These are phyloP conservation scores for Mycosarcoma maydis DNA, from an alignment of 1,284 basidiomycete genomes.

Conservation along the genomic window DNA sequence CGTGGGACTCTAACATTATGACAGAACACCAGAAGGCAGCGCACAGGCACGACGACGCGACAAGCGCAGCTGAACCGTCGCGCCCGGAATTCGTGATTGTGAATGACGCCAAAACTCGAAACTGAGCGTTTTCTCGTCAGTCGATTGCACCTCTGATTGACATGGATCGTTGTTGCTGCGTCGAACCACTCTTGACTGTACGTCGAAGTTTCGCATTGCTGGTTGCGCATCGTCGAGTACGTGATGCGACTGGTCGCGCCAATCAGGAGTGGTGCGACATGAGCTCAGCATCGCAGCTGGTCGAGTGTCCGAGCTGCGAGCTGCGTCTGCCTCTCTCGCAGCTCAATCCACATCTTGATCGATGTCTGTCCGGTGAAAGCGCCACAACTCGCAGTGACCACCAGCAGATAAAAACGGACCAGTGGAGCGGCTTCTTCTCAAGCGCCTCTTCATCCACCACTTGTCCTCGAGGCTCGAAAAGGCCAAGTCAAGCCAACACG, in stretches of 20 bases:
- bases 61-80: too few relatives aligned
- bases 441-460: neutral
- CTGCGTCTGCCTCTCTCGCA: constrained; percentile 40
- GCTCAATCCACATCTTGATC: constrained; percentile 61
- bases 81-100: too few relatives aligned
- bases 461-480: constrained; percentile 15
- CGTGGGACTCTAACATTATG: too few relatives aligned
- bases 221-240: too few relatives aligned
- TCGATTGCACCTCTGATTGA: too few relatives aligned
- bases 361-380: constrained; percentile 39
- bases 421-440: constrained; percentile 23
- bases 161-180: too few relatives aligned
- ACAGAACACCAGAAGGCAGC: too few relatives aligned
- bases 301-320: constrained; percentile 56
- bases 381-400: constrained; percentile 1
- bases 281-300: constrained; percentile 40
- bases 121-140: too few relatives aligned
- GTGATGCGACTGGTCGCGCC: neutral
- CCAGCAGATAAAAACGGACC: constrained; percentile 12
- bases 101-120: too few relatives aligned
- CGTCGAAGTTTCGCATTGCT: too few relatives aligned
- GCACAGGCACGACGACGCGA: too few relatives aligned
- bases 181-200: too few relatives aligned
- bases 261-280: constrained; percentile 1
- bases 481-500: neutral